Evolutionary conservation across 306 rosid species (phyloP).

Genomic region (Castanea crenata): DNA sequence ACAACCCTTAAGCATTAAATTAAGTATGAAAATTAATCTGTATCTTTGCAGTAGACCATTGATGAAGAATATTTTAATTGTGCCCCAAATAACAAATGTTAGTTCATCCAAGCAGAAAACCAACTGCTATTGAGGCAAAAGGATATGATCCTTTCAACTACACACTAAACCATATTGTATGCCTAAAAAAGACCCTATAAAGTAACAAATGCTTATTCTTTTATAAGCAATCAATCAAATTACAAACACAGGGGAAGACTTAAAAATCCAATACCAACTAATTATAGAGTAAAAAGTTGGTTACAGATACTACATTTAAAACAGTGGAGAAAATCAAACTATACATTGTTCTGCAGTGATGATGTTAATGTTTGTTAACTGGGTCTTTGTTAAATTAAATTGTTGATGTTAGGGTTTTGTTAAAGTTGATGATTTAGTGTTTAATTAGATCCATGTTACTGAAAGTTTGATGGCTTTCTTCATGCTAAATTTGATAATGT

Average conservation of each 20-base stretch:
- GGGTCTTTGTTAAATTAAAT: too few relatives aligned
- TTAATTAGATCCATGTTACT: too few relatives aligned
- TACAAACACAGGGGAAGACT: background rate
- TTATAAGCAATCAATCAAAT: background rate
- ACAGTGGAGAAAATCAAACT: conserved; percentile 77
- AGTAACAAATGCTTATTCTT: too few relatives aligned
- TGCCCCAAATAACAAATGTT: background rate
- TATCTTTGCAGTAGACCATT: background rate
- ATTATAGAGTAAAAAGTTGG: conserved; percentile 40
- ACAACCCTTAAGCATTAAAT: background rate
- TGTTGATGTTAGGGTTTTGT: too few relatives aligned
- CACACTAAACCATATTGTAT: too few relatives aligned
- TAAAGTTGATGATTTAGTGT: too few relatives aligned
- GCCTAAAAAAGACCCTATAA: too few relatives aligned
- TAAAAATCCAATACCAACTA: background rate
- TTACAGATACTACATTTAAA: conserved; percentile 62
- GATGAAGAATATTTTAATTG: background rate
- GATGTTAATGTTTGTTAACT: too few relatives aligned
- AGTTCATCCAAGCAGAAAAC: background rate
- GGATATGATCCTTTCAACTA: too few relatives aligned
- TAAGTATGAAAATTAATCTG: background rate
- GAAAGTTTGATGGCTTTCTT: too few relatives aligned
- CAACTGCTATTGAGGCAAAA: background rate
- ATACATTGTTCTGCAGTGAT: too few relatives aligned
- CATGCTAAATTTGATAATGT: too few relatives aligned